These are phyloP conservation scores for Capsicum rhomboideum DNA, from an alignment of 257 asterid genomes.

Conservation along the genomic window DNA sequence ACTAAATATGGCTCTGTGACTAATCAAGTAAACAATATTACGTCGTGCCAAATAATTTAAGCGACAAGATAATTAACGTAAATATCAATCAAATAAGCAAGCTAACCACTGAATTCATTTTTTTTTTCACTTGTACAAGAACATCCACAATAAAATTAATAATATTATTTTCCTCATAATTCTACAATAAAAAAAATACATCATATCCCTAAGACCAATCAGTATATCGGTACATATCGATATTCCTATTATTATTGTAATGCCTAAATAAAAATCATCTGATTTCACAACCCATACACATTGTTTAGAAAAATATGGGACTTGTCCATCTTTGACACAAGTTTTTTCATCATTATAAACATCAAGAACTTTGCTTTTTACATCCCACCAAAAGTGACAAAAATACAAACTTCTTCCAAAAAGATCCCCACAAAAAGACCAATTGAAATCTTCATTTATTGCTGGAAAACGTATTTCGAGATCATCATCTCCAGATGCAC, in stretches of 20 bases:
- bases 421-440: not conserved
- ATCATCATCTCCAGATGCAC: not conserved
- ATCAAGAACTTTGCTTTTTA: not conserved
- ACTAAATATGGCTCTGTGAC: not conserved
- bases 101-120: not conserved
- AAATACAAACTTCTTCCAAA: not conserved
- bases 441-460: not conserved
- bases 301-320: not conserved
- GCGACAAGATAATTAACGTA: not conserved
- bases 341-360: not conserved
- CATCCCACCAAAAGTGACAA: slow-evolving; percentile 7
- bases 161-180: not conserved
- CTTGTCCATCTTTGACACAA: not conserved
- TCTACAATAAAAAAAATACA: not conserved
- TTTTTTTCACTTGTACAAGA: not conserved
- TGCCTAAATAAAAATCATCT: not conserved
- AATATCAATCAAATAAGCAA: not conserved
- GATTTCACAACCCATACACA: not conserved
- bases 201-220: not conserved
- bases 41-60: not conserved
- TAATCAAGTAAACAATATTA: not conserved
- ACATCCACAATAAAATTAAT: not conserved
- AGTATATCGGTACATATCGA: not conserved
- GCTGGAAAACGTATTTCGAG: not conserved
- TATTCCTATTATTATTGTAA: not conserved